Evolutionary conservation across 208 protist genomes (phyloP), one percentile per base, ranked within the genome.

Genomic region (Leishmania martiniquensis): DNA sequence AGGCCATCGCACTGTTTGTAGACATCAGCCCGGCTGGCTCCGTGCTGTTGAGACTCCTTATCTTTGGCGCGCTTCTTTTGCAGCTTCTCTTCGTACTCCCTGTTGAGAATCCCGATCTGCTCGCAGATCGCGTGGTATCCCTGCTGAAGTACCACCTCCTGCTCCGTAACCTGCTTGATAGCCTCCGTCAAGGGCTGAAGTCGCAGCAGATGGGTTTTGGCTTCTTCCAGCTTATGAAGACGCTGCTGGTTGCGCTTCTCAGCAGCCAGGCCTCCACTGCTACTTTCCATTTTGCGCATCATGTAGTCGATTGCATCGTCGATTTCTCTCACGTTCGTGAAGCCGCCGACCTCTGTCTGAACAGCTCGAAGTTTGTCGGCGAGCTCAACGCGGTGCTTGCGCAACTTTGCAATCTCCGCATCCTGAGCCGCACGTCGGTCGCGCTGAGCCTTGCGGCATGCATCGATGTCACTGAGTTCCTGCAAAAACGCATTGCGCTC

Each of bases 41-140:
- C 84, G 32, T 74, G 78, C 37, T 49, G 68, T 29, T 84, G 88
- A 1, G 87, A 73, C 72, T 93, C 83, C 65, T 93, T 83, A 55
- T 93, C 89, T 52, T 89, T 87, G 25, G 77, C 80, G 7, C 83
- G 80, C 63, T 93, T 90, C 42, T 78, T 83, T 62, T 92, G 83
- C 55, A 88, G 74, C 15, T 84, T 68, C 70, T 89, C 85, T 20
- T 93, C 83, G 74, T 93, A 92, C 69, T 91, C 79, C 65, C 84
- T 80, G 75, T 88, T 91, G 62, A 95, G 84, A 15, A 85, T 83
- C 5, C 87, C 89, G 52, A 95, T 86, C 72, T 89, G 83, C 77
- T 97, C 90, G 74, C 93, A 90, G 42, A 95, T 93, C 62, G 90
- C 90, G 54, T 86, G 85, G 74, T 87, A 91, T 84, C 95, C 89